Conservation (phyloP, 768 basidiomycete genomes). For the Neoboletus magnificus region DNA sequence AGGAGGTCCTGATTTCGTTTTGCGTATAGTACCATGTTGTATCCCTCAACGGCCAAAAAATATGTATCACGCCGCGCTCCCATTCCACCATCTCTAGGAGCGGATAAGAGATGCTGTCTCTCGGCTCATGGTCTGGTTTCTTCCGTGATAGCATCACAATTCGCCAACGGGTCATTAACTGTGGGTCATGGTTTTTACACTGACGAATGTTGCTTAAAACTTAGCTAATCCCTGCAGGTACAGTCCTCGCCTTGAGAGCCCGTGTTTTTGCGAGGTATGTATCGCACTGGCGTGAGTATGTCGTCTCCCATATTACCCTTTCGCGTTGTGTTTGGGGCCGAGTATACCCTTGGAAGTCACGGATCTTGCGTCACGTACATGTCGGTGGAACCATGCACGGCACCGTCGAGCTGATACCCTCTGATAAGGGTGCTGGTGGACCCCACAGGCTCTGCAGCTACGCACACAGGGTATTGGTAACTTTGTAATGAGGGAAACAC, state of each 20-base stretch:
- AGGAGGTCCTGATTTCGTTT: constrained; percentile 13
- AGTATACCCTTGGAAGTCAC: not conserved
- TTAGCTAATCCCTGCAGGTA: not conserved
- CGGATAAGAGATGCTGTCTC: not conserved
- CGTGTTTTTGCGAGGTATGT: not conserved
- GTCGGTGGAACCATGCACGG: not conserved
- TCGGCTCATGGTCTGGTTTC: not conserved
- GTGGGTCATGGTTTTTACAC: not conserved
- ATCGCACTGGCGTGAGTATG: not conserved
- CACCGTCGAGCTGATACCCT: not conserved
- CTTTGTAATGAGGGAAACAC: not conserved
- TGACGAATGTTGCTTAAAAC: not conserved
- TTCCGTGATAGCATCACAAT: not conserved
- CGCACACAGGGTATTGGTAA: not conserved
- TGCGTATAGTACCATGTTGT: constrained; percentile 17
- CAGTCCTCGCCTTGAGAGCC: not conserved
- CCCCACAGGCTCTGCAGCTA: not conserved
- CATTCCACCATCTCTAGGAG: not conserved
- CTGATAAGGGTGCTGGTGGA: not conserved
- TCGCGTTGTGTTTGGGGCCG: not conserved
- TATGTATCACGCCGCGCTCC: constrained; percentile 9
- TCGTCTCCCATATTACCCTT: not conserved
- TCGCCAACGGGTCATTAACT: not conserved
- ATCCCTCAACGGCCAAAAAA: constrained; percentile 13
- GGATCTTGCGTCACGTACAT: not conserved